Conservation (phyloP, 2,329 filamentous ascomycete species). For the Escovopsis weberi region DNA sequence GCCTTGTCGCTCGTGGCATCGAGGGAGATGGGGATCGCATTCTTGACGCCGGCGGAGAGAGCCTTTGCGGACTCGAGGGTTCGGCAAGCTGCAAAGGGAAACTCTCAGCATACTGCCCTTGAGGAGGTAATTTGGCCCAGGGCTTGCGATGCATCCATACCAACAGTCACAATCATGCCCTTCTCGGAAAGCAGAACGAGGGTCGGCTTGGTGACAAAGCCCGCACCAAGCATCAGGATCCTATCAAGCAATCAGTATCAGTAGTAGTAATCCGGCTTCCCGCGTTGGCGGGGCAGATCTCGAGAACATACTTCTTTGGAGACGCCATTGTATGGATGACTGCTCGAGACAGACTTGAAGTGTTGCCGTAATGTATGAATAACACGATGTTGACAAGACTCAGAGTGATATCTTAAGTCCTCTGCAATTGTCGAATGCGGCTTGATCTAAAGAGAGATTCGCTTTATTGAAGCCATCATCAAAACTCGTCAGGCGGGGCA, state of each 20-base stretch:
- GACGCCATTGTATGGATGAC: neutral
- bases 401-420: too few relatives aligned
- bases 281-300: neutral
- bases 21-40: conserved; percentile 60
- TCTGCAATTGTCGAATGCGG: too few relatives aligned
- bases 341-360: too few relatives aligned
- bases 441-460: too few relatives aligned
- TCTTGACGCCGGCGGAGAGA: conserved; percentile 32
- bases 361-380: too few relatives aligned
- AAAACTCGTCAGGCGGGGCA: too few relatives aligned
- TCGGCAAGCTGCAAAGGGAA: neutral
- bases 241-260: neutral
- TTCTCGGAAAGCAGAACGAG: conserved; percentile 46
- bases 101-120: conserved; percentile 1
- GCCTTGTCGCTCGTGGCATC: conserved; percentile 66
- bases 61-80: too few relatives aligned
- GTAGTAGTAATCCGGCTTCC: neutral
- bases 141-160: neutral
- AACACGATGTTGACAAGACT: too few relatives aligned
- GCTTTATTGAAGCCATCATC: too few relatives aligned
- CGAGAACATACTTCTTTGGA: neutral
- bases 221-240: neutral
- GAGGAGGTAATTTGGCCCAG: neutral
- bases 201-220: conserved; percentile 28
- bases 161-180: conserved; percentile 48